Percentiles rank a stretch among this genome's conserved stretches.
These are phyloP conservation scores for Elaeagnus macrophylla DNA, from an alignment of 306 rosid genomes.

Conservation along the genomic window DNA sequence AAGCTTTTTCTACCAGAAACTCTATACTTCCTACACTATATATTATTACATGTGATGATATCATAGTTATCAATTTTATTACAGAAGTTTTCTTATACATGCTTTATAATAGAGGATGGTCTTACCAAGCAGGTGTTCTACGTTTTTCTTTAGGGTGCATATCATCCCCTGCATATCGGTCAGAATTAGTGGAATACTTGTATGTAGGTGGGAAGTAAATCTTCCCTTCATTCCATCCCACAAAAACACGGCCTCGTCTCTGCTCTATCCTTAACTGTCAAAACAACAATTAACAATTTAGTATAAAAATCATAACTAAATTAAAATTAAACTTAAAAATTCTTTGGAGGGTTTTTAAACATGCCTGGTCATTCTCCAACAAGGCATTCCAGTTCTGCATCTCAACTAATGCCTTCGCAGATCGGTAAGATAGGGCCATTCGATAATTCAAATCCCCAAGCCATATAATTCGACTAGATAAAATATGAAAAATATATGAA, in stretches of 20 bases:
- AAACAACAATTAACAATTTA: constrained; percentile 16
- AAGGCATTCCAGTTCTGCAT: constrained; percentile 99
- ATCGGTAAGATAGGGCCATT: constrained; percentile 79
- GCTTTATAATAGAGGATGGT: background rate
- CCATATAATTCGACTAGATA: constrained; percentile 83
- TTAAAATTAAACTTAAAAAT: constrained; percentile 7
- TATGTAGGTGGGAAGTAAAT: constrained; percentile 98
- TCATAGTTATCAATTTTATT: background rate
- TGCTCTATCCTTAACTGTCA: constrained; percentile 90
- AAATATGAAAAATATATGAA: constrained; percentile 6
- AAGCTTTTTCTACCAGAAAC: background rate
- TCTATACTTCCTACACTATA: background rate
- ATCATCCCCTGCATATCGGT: constrained; percentile 89
- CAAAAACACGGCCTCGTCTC: constrained; percentile 74
- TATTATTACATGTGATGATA: background rate
- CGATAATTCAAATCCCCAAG: constrained; percentile 99
- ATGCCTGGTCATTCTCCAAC: constrained; percentile 92
- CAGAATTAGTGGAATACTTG: constrained; percentile 95
- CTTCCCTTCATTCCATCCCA: constrained; percentile 97
- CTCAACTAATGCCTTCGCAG: constrained; percentile 96
- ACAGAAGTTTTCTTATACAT: too few relatives aligned
- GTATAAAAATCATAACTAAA: constrained; percentile 1
- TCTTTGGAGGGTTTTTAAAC: constrained; percentile 14
- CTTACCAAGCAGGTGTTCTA: constrained; percentile 96
- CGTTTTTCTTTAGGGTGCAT: constrained; percentile 95